Base-by-base conservation (phyloP, 2,329 filamentous ascomycete species). In the Penicillium italicum region DNA sequence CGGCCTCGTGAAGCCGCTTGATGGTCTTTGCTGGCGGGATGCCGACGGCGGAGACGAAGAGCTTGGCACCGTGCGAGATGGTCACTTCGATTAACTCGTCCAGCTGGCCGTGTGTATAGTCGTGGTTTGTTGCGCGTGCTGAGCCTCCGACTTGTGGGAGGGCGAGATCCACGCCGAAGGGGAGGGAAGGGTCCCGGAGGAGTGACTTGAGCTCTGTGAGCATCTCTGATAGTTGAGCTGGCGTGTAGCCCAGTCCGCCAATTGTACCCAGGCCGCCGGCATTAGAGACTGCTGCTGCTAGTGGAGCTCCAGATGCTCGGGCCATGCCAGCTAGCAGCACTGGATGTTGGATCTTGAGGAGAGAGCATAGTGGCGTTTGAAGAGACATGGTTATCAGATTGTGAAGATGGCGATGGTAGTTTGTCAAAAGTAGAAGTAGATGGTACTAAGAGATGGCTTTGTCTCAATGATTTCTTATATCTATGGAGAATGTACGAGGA, bases 261-360 rank as follows among this genome's bases (percentile, higher is more conserved):
- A 86, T 82, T 22, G 82, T 82, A 59, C 84, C 84, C 10, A 96
- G 84, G 0, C 91, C 91, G 60, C 91, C 91, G 1, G 91, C 90
- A 70, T 95, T 95, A 69, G 89, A 94, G 36, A 96, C 90, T 6
- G 91, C 90, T 3, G 91, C 91, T 8, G 90, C 91, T 44, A 96
- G 85, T 18, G 80, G 81, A 0, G 88, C 90, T 57, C 88, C 87
- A 0, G 89, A 92, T 10, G 89, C 90, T 59, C 89, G 85, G 2
- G 93, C 92, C 93, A 97, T 97, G 67, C 93, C 93, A 33, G 93
- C 93, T 20, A 97, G 89, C 63, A 97, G 79, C 73, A 97, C 87
- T 38, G 93, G 93, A 76, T 97, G 91, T 63, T 87, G 80, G 75
- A 97, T 96, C 24, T 85, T 84, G 50, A 97, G 83, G 49, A 97